phyloP scores from a whole-genome alignment of 2,329 filamentous ascomycete species.

The Tolypocladium ovalisporum region DNA sequence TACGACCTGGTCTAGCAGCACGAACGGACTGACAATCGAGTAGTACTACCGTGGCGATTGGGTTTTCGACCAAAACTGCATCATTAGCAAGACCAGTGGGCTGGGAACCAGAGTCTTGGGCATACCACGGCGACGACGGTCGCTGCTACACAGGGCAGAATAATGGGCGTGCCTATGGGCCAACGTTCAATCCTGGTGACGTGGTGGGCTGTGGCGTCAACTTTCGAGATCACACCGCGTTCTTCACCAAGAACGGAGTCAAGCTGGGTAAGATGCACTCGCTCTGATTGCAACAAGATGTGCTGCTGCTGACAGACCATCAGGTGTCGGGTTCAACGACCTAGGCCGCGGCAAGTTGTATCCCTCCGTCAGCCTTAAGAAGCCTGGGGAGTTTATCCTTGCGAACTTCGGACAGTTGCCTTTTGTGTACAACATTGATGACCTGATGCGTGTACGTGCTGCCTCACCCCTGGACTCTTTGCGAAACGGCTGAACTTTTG shows the following conservation, averaged over 20 bases:
- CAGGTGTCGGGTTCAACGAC: slow-evolving; percentile 62
- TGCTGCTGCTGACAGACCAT: background rate
- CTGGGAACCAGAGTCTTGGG: slow-evolving; percentile 59
- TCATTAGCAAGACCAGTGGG: slow-evolving; percentile 47
- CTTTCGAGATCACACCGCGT: slow-evolving; percentile 51
- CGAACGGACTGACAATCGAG: slow-evolving; percentile 2
- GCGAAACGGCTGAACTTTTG: background rate
- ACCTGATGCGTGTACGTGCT: slow-evolving; percentile 59
- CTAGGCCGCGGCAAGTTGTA: slow-evolving; percentile 54
- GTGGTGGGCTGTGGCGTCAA: slow-evolving; percentile 57
- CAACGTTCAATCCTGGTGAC: slow-evolving; percentile 44
- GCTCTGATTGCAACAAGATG: background rate
- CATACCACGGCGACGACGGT: slow-evolving; percentile 60
- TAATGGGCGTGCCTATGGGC: slow-evolving; percentile 45
- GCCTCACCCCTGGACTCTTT: background rate
- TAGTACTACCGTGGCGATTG: slow-evolving; percentile 51
- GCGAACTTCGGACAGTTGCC: slow-evolving; percentile 62
- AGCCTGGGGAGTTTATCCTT: slow-evolving; percentile 47
- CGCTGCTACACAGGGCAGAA: slow-evolving; percentile 47
- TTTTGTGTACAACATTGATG: slow-evolving; percentile 87
- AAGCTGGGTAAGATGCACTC: slow-evolving; percentile 33
- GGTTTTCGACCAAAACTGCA: slow-evolving; percentile 46
- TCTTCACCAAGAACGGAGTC: slow-evolving; percentile 57
- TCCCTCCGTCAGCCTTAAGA: slow-evolving; percentile 55
- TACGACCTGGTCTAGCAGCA: no score